Evolutionary conservation across 768 basidiomycete species (phyloP), one percentile per base, ranked within the genome.

Genomic region (Collybia sp.): DNA sequence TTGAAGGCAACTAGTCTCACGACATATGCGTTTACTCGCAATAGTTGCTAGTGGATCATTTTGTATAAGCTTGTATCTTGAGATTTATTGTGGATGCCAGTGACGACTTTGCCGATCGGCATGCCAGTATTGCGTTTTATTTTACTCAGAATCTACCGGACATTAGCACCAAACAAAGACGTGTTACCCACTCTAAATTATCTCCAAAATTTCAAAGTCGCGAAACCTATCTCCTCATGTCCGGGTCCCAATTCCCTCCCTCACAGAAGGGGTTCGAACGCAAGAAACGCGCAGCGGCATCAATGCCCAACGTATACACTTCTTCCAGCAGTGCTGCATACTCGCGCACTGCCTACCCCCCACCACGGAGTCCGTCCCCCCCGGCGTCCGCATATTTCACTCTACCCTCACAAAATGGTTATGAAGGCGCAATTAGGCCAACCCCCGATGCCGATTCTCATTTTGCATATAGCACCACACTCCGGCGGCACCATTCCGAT

Each of bases 351-450:
- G 18, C 53, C 56, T 18, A 49, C 55, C 31, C n/a, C 57, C 57
- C 42, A 55, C 58, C 58, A 11, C 65, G 73, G 12, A 67, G 64
- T 39, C 71, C 72, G 1, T 87, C 86, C 5, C 89, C 88, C 2
- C 89, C 89, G 0, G 89, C 89, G 0, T 89, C 88, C 2, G 75
- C 86, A 0, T 91, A 91, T 63, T 92, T 91, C 56, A 75, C 84
- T 0, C 61, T 77, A 1, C 73, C 81, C 30, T 71, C 77, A 15
- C 69, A 66, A 44, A 71, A 79, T 63, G 25, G 25, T 8, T 58
- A 69, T 37, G 63, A 66, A 40, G 64, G 68, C 12, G 73, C 79
- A 50, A 69, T 83, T 9, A 72, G 79, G 30, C 80, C 83, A 0
- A 71, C 79, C 0, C 72, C 84, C 0, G 82, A 80, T 43, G 86